Evolutionary conservation across 768 basidiomycete species (phyloP), one percentile per base, ranked within the genome.

Genomic region (Suillus alpinus): DNA sequence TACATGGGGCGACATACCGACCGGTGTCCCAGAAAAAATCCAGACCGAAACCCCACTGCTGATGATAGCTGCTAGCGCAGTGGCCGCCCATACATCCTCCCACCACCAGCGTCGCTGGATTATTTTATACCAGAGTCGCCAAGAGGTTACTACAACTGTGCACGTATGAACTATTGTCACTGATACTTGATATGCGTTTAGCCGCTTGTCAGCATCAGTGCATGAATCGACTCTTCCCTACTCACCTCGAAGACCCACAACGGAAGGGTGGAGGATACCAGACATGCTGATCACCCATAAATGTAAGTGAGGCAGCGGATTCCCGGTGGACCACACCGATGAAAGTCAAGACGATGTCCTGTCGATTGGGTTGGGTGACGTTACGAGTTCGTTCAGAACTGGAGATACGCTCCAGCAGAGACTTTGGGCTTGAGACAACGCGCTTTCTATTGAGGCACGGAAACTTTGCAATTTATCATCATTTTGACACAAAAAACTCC

Each of bases 11-110:
- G 34, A 53, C 51, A 53, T 53, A 53, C 51, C 34, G 20, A 36
- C 20, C 18, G 47, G 58, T 52, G 58, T 58, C 7, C 16, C 52
- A 20, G 44, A 50, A 36, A 56, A 47, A 29, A 63, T 23, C 62
- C 62, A 60, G 47, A 63, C 50, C 36, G 43, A 43, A 16, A 60
- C 59, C 53, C 12, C 43, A 26, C 59, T 60, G 39, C 18, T 23
- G 12, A 40, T 49, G 36, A 23, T 36, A 5, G 61, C 57, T 29
- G 26, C 51, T n/a, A 62, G 31, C 31, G 58, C 61, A 23, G 26
- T 18, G 9, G 46, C 43, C n/a, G 59, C 62, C 62, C 51, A 60
- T 16, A 53, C 14, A 37, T 62, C 59, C n/a, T 62, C 62, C 62
- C 52, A 62, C 62, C 62, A 62, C 31, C 37, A 60, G 13, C 59